Base-by-base conservation (phyloP, 768 basidiomycete genomes). In the Phylloporus rhodoxanthus region DNA sequence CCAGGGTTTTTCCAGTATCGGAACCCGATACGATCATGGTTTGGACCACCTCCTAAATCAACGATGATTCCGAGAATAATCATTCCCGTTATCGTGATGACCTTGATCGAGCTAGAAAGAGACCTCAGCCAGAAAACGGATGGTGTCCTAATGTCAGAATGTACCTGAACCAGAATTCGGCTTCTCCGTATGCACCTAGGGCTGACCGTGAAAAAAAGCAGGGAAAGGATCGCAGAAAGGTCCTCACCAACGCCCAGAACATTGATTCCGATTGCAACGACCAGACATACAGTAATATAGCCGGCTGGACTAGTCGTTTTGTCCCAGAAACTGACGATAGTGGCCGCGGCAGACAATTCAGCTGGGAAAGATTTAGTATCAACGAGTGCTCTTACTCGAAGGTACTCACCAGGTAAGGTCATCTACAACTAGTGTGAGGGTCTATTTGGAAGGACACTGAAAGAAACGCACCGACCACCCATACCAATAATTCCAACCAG, bases 21-120 rank as follows among this genome's bases (percentile, higher is more conserved):
- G 55, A 75, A 74, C 0, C 64, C 80, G 45, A 77, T 67, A 25
- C 79, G 72, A 52, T 81, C 77, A 34, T 75, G 73, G 13, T 68
- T 69, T 7, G 81, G 78, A 0, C 75, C 79, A 32, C 81, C 82
- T 25, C 81, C 81, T 5, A 80, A 69, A 51, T 81, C 64, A 25
- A 65, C 60, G 4, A 81, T 55, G 46, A 80, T 68, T 3, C 78
- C 77, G 14, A 74, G 67, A 37, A 80, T 66, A 20, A 75, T 69
- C 25, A 75, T 60, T 4, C 74, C 76, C 5, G 61, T 60, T 28
- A 77, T 73, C 3, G 75, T 73, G 28, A 78, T 39, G 11, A 81
- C 75, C 57, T 81, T 81, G 57, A 81, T 76, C 10, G 75, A 77
- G 13, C 71, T 71, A 56, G 59, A 38, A 7, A n/a, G 33, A 7